A percentile compares a stretch with the other conserved stretches of the same genome.
Conservation (phyloP, 148 eudicot species). For the Suaeda aralocaspica region DNA sequence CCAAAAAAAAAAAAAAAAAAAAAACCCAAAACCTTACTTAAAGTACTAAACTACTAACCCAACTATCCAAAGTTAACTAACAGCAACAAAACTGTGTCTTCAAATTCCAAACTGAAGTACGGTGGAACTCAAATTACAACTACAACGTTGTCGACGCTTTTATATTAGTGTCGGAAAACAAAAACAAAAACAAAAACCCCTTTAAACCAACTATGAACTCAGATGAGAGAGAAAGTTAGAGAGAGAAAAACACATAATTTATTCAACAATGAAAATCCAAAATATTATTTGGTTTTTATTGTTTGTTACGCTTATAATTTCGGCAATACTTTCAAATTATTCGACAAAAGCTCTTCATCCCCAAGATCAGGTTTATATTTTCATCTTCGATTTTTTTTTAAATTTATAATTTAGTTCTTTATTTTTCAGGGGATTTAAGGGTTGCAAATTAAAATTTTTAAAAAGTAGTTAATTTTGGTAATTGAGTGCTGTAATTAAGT, state of each 20-base stretch:
- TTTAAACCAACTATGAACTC: not conserved
- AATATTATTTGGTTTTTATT: not conserved
- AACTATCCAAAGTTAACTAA: too few species aligned
- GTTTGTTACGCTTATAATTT: not conserved
- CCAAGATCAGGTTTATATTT: constrained; percentile 16
- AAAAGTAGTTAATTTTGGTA: not conserved
- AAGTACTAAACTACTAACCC: too few species aligned
- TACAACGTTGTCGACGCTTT: not conserved
- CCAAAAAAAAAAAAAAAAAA: too few species aligned
- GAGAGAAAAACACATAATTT: too few species aligned
- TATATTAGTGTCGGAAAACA: not conserved
- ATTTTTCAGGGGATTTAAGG: not conserved
- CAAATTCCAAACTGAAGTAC: too few species aligned
- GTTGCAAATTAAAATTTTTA: not conserved
- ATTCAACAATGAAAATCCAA: not conserved
- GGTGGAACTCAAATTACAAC: not conserved
- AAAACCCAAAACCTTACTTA: too few species aligned
- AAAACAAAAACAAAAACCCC: too few species aligned
- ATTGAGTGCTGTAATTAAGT: not conserved
- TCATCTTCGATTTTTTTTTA: not conserved
- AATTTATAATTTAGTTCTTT: not conserved
- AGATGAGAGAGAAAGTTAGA: not conserved
- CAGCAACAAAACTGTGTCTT: too few species aligned
- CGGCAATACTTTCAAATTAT: not conserved
- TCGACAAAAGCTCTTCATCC: not conserved